phyloP scores from a whole-genome alignment of 208 protist species.

The Trypanosoma boissoni region DNA sequence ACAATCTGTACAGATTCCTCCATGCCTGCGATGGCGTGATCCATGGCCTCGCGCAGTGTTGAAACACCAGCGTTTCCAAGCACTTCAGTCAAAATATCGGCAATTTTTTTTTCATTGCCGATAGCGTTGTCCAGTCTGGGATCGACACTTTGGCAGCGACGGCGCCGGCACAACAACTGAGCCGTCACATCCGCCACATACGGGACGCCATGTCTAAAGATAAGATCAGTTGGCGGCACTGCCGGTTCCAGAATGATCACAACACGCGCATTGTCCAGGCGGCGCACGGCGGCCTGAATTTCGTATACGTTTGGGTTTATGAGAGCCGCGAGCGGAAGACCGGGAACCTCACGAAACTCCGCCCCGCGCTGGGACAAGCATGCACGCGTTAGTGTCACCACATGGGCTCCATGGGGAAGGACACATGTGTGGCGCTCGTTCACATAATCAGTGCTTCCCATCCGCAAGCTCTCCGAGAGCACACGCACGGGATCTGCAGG shows the following conservation, averaged over 20 bases:
- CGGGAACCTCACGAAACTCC: not conserved
- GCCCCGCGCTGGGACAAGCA: constrained; percentile 15
- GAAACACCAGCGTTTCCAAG: constrained; percentile 18
- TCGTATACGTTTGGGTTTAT: constrained; percentile 39
- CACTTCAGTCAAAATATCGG: constrained; percentile 24
- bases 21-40: not conserved
- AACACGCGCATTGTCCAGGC: constrained; percentile 27
- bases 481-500: constrained; percentile 52
- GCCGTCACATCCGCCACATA: constrained; percentile 40
- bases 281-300: constrained; percentile 31
- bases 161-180: constrained; percentile 27
- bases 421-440: constrained; percentile 6
- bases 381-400: constrained; percentile 11
- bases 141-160: constrained; percentile 19
- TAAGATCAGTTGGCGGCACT: constrained; percentile 32
- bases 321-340: constrained; percentile 29
- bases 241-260: constrained; percentile 70
- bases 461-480: constrained; percentile 41
- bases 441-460: constrained; percentile 13
- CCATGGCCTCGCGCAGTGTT: constrained; percentile 29
- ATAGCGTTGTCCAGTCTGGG: too few species aligned
- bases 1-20: too few species aligned
- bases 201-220: constrained; percentile 71
- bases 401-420: constrained; percentile 9
- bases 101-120: too few species aligned